Conservation (phyloP, 441 rosid genomes). For the Pelargonium australe region DNA sequence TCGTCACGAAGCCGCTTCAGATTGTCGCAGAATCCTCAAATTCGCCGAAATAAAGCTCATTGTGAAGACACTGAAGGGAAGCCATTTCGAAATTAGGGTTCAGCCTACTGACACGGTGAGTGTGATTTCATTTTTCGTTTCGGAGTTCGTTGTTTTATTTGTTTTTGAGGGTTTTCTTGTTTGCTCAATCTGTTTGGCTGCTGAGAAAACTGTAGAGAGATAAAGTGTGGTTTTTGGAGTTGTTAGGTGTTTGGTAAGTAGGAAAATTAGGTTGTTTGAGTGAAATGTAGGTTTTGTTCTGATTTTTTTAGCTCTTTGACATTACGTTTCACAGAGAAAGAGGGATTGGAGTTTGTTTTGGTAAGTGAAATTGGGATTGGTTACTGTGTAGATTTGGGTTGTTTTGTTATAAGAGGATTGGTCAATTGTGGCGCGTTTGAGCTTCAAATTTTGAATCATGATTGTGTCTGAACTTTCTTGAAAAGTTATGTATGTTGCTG, state of each 20-base stretch:
- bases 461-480: not conserved
- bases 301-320: not conserved
- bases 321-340: not conserved
- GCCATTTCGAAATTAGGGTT: constrained; percentile 94
- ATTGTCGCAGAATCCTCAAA: not conserved
- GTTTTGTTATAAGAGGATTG: not conserved
- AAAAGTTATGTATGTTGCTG: not conserved
- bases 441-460: constrained; percentile 2
- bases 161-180: not conserved
- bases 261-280: not conserved
- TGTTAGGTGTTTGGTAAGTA: not conserved
- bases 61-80: constrained; percentile 92
- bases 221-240: not conserved
- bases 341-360: not conserved
- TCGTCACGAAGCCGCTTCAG: not conserved
- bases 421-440: not conserved
- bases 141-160: no score
- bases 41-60: constrained; percentile 75
- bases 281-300: not conserved
- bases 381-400: not conserved
- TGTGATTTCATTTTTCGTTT: not conserved
- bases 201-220: not conserved
- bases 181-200: not conserved
- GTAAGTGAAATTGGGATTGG: not conserved
- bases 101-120: constrained; percentile 80